phyloP scores from a whole-genome alignment of 768 basidiomycete species.

The Hygrophoropsis aurantiaca region DNA sequence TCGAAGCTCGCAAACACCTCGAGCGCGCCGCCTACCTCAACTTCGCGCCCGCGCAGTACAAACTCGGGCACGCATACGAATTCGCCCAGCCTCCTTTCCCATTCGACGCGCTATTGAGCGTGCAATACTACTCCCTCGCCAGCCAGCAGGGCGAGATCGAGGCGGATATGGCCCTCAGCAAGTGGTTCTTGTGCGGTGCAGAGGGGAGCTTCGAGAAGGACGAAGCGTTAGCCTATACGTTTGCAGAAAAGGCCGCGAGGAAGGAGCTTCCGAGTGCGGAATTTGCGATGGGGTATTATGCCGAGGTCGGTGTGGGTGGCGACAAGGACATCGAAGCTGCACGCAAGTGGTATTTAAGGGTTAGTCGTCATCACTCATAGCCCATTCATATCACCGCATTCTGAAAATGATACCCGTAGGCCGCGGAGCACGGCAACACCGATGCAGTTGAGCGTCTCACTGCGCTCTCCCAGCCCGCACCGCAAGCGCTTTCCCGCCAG shows the following conservation, averaged over 20 bases:
- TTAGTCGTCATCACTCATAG: constrained; percentile 25
- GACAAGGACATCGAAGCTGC: constrained; percentile 61
- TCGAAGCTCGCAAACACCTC: constrained; percentile 74
- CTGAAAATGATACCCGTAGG: constrained; percentile 41
- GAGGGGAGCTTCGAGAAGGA: constrained; percentile 80
- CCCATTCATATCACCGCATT: constrained; percentile 1
- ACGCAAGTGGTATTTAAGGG: constrained; percentile 74
- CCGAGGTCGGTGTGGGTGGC: constrained; percentile 88
- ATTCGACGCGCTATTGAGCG: constrained; percentile 85
- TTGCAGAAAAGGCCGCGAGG: constrained; percentile 83
- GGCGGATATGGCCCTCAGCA: constrained; percentile 95
- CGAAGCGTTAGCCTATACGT: constrained; percentile 80
- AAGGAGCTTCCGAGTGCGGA: constrained; percentile 80
- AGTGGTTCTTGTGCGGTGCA: constrained; percentile 95
- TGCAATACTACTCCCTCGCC: constrained; percentile 86
- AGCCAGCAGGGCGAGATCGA: constrained; percentile 86
- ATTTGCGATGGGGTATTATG: constrained; percentile 96
- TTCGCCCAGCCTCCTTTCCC: constrained; percentile 83
- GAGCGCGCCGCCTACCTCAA: constrained; percentile 84
- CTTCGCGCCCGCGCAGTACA: constrained; percentile 88
- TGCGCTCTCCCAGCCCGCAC: constrained; percentile 62
- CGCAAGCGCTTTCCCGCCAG: constrained; percentile 66
- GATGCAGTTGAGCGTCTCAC: constrained; percentile 77
- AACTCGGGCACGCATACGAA: constrained; percentile 90
- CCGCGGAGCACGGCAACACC: constrained; percentile 71